A percentile compares a stretch with the other conserved stretches of the same genome.
Evolutionary conservation across 1,139 yeast species (phyloP).

Genomic region (Yamadazyma diospyri): DNA sequence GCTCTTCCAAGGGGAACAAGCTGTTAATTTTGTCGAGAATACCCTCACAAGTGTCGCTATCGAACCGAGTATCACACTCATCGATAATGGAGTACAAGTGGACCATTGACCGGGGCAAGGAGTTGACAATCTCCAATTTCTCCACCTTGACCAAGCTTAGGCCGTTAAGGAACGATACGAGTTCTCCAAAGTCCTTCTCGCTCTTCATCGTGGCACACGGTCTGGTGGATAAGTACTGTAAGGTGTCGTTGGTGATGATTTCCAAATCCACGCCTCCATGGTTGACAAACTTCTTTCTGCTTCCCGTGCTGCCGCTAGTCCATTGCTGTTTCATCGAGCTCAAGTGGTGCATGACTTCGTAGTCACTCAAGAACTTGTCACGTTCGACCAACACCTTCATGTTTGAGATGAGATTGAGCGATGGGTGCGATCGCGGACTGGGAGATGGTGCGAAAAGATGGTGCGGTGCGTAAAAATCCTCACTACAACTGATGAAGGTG

Average conservation of each 20-base stretch:
- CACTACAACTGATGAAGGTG: slow-evolving; percentile 15
- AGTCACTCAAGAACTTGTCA: slow-evolving; percentile 66
- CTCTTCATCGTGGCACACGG: slow-evolving; percentile 42
- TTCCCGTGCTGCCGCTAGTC: slow-evolving; percentile 14
- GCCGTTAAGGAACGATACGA: slow-evolving; percentile 50
- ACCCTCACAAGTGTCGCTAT: slow-evolving; percentile 55
- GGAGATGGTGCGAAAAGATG: too few species aligned
- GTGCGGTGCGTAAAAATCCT: neutral
- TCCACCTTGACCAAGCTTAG: slow-evolving; percentile 76
- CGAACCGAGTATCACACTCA: slow-evolving; percentile 84
- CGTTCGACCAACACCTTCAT: slow-evolving; percentile 47
- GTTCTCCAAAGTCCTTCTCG: slow-evolving; percentile 45
- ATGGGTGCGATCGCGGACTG: slow-evolving; percentile 1
- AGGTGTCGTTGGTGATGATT: slow-evolving; percentile 61
- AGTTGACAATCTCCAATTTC: slow-evolving; percentile 76
- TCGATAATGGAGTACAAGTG: slow-evolving; percentile 77
- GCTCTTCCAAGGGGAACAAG: slow-evolving; percentile 45
- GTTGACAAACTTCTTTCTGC: slow-evolving; percentile 27
- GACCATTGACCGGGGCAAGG: slow-evolving; percentile 76
- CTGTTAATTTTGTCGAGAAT: slow-evolving; percentile 49
- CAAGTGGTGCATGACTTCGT: slow-evolving; percentile 65
- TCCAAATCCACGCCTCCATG: slow-evolving; percentile 52
- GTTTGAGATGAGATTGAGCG: slow-evolving; percentile 1
- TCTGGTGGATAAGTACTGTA: slow-evolving; percentile 45
- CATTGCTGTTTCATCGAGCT: slow-evolving; percentile 49